Conservation (phyloP, 768 basidiomycete species). For the Suillus plorans region DNA sequence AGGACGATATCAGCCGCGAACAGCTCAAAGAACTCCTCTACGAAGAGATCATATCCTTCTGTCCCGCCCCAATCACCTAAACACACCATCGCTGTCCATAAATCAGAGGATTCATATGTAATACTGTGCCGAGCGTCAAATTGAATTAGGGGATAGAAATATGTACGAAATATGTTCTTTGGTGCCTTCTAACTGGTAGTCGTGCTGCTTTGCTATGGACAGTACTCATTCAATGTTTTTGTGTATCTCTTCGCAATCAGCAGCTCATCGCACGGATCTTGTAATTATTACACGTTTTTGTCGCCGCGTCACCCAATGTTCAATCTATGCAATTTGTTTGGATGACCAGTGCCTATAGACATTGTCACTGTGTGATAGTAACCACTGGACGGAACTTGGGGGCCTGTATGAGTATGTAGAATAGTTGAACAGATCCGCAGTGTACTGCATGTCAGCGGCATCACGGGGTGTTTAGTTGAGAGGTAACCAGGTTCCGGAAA, state of each 20-base stretch:
- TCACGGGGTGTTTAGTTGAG: neutral
- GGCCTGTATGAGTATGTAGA: neutral
- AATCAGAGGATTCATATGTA: neutral
- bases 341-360: neutral
- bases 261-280: neutral
- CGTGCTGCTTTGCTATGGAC: neutral
- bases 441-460: neutral
- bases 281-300: neutral
- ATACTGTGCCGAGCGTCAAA: neutral
- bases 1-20: conserved; percentile 94
- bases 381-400: neutral
- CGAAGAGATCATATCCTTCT: conserved; percentile 93
- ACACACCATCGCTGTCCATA: neutral
- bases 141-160: neutral
- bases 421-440: neutral
- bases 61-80: conserved; percentile 55
- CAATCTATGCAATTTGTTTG: neutral
- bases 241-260: neutral
- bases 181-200: neutral
- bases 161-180: conserved; percentile 6
- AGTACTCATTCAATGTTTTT: conserved; percentile 2
- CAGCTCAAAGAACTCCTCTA: conserved; percentile 93
- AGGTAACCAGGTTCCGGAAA: neutral
- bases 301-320: neutral
- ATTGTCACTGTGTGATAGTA: neutral